Evolutionary conservation across 1,139 yeast species (phyloP).

Genomic region (Kodamaea sp.): DNA sequence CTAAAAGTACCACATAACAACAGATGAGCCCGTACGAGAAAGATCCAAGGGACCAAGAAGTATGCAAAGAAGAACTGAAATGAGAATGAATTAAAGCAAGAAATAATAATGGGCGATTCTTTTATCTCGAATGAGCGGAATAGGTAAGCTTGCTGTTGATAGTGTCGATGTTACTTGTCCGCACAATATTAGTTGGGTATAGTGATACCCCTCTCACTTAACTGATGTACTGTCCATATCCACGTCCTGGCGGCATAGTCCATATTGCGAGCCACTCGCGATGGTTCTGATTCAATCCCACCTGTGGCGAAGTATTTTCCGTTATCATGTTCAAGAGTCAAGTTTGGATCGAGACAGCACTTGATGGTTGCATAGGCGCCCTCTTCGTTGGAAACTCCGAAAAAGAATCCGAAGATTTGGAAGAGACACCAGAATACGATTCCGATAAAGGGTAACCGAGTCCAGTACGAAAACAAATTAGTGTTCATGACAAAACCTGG

Average conservation of each 20-base stretch:
- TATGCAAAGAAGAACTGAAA: slow-evolving; percentile 8
- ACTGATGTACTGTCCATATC: slow-evolving; percentile 77
- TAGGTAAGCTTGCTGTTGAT: too few species aligned
- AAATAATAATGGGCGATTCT: too few species aligned
- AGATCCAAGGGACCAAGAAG: too few species aligned
- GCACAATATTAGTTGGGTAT: slow-evolving; percentile 14
- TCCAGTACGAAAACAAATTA: slow-evolving; percentile 71
- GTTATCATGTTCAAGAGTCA: slow-evolving; percentile 55
- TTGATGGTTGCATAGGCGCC: slow-evolving; percentile 69
- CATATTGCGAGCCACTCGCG: slow-evolving; percentile 58
- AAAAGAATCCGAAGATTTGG: slow-evolving; percentile 63
- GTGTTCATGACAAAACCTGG: slow-evolving; percentile 89
- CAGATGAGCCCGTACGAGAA: too few species aligned
- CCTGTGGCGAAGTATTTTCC: slow-evolving; percentile 69
- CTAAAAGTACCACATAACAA: too few species aligned
- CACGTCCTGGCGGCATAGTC: slow-evolving; percentile 71
- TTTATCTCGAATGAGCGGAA: too few species aligned
- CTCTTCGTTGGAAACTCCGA: slow-evolving; percentile 72
- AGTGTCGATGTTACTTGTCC: too few species aligned
- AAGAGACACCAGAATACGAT: slow-evolving; percentile 68
- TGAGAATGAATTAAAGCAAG: neutral
- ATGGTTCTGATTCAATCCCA: slow-evolving; percentile 57
- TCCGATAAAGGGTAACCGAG: slow-evolving; percentile 76
- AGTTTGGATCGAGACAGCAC: slow-evolving; percentile 59
- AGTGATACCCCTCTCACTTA: slow-evolving; percentile 49